These are phyloP conservation scores for Neobulgaria alba DNA, from an alignment of 2,329 filamentous ascomycete genomes.

Conservation along the genomic window DNA sequence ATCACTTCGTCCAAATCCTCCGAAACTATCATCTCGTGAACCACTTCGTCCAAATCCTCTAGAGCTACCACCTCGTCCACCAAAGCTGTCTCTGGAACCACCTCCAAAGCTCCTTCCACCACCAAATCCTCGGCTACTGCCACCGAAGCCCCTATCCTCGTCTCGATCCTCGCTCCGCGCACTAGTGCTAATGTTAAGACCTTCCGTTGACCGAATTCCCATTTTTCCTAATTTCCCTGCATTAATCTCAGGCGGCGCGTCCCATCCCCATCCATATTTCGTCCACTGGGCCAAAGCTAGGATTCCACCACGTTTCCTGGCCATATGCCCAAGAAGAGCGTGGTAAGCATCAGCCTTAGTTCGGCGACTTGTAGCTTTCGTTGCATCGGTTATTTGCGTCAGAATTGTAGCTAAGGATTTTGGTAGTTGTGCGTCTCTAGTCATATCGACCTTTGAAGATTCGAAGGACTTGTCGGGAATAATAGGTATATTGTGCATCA, in stretches of 20 bases:
- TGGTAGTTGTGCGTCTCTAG: constrained; percentile 27
- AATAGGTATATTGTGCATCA: constrained; percentile 26
- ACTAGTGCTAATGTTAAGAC: constrained; percentile 15
- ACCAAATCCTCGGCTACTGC: constrained; percentile 2
- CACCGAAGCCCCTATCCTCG: constrained; percentile 10
- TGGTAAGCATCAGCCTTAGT: constrained; percentile 24
- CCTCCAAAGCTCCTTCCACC: constrained; percentile 4
- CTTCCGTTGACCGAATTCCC: constrained; percentile 15
- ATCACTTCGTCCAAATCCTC: constrained; percentile 9
- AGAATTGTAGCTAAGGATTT: constrained; percentile 21
- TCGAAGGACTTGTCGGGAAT: constrained; percentile 19
- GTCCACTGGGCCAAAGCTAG: constrained; percentile 24
- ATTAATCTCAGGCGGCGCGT: constrained; percentile 22
- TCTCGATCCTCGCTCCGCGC: not conserved
- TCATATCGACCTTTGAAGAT: constrained; percentile 27
- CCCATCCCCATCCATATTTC: constrained; percentile 28
- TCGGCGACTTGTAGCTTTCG: constrained; percentile 21
- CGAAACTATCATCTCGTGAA: constrained; percentile 1
- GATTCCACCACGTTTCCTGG: constrained; percentile 4
- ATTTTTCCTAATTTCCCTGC: constrained; percentile 18
- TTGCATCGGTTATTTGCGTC: constrained; percentile 21
- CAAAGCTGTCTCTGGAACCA: constrained; percentile 1
- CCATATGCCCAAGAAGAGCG: constrained; percentile 9
- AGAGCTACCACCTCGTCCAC: not conserved
- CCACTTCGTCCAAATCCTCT: not conserved